phyloP scores from a whole-genome alignment of 2,329 filamentous ascomycete genomes.

The Fusarium austroafricanum region DNA sequence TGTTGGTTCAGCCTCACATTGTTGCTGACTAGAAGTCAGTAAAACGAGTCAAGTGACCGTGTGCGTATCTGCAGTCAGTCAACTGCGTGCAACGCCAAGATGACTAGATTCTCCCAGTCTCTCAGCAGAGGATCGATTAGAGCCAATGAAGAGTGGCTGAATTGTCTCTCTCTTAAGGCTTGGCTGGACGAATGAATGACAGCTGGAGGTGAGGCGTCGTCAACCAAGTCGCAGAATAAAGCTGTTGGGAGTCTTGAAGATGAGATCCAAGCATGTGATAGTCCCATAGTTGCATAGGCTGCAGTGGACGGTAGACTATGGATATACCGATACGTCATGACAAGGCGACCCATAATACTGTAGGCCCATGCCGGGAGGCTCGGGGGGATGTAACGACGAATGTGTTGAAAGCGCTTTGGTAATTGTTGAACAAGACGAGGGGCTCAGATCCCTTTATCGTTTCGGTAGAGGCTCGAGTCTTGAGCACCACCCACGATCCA shows the following conservation, averaged over 20 bases:
- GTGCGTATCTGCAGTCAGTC: slow-evolving; percentile 29
- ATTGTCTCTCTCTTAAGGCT: slow-evolving; percentile 22
- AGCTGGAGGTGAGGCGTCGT: slow-evolving; percentile 32
- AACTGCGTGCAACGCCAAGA: slow-evolving; percentile 32
- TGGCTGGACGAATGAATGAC: slow-evolving; percentile 12
- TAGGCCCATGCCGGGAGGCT: slow-evolving; percentile 33
- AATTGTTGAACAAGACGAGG: slow-evolving; percentile 15
- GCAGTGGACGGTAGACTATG: slow-evolving; percentile 22
- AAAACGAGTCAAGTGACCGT: slow-evolving; percentile 33
- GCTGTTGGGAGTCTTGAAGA: slow-evolving; percentile 26
- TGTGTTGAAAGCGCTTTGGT: slow-evolving; percentile 24
- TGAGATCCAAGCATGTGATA: slow-evolving; percentile 44
- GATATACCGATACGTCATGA: slow-evolving; percentile 39
- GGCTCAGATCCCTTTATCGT: slow-evolving; percentile 19
- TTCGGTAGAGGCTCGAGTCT: neutral
- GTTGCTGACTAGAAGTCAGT: slow-evolving; percentile 24
- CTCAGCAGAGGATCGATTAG: slow-evolving; percentile 6
- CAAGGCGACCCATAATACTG: neutral
- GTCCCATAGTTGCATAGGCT: slow-evolving; percentile 41
- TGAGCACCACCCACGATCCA: neutral
- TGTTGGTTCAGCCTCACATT: slow-evolving; percentile 21
- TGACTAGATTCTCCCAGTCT: slow-evolving; percentile 27
- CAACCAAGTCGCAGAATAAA: slow-evolving; percentile 25
- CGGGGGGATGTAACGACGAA: slow-evolving; percentile 25
- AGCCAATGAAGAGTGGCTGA: slow-evolving; percentile 22